Percentiles rank a stretch among this genome's conserved stretches.
Conservation (phyloP, 768 basidiomycete genomes). For the Leccinum olivaceopallidum region DNA sequence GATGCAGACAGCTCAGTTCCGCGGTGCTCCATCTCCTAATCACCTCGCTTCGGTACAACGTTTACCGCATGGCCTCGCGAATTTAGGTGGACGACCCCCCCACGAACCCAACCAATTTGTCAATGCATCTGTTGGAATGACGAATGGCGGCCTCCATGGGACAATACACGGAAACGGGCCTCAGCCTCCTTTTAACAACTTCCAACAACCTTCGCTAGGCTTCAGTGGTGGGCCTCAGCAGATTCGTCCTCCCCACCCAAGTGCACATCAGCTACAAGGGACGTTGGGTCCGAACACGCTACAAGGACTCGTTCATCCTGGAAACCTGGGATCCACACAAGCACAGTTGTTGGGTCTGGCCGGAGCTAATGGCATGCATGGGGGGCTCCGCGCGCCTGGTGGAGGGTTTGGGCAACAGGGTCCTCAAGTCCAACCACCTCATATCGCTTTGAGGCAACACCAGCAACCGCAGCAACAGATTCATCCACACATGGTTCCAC, state of each 20-base stretch:
- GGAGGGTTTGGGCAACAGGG: slow-evolving; percentile 40
- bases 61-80: slow-evolving; percentile 78
- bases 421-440: slow-evolving; percentile 32
- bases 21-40: slow-evolving; percentile 69
- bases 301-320: slow-evolving; percentile 52
- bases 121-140: slow-evolving; percentile 42
- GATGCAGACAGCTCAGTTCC: slow-evolving; percentile 63
- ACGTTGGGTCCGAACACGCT: slow-evolving; percentile 48
- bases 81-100: slow-evolving; percentile 78
- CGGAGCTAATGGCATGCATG: slow-evolving; percentile 45
- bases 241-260: slow-evolving; percentile 53
- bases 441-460: slow-evolving; percentile 35
- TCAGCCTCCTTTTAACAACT: slow-evolving; percentile 56
- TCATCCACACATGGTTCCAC: slow-evolving; percentile 51
- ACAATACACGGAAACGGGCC: slow-evolving; percentile 47
- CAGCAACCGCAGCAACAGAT: slow-evolving; percentile 49
- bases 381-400: slow-evolving; percentile 47
- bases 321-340: slow-evolving; percentile 52
- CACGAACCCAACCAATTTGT: slow-evolving; percentile 73
- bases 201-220: slow-evolving; percentile 44
- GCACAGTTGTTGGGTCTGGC: slow-evolving; percentile 46
- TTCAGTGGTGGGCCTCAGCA: slow-evolving; percentile 42
- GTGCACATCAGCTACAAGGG: slow-evolving; percentile 49
- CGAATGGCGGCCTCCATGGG: slow-evolving; percentile 46
- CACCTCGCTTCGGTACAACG: slow-evolving; percentile 54